These are phyloP conservation scores for Piper betle DNA, from an alignment of 164 flowering plant species.

Conservation along the genomic window DNA sequence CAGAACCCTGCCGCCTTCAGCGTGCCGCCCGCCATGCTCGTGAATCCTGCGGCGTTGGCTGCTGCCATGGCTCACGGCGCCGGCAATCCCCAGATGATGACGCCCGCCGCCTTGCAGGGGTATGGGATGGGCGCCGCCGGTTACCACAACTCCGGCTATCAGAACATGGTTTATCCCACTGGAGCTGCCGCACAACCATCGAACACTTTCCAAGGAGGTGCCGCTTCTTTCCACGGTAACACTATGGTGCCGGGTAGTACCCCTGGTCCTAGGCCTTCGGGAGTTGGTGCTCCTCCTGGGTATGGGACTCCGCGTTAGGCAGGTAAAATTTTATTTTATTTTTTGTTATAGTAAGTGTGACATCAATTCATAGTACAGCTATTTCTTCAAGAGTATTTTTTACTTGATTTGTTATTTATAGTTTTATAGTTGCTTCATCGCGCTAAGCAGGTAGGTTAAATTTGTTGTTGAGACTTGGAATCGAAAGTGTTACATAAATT, in stretches of 20 bases:
- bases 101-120: constrained; percentile 11
- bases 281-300: constrained; percentile 12
- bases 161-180: constrained; percentile 10
- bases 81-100: constrained; percentile 1
- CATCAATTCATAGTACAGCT: too few relatives aligned
- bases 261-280: constrained; percentile 10
- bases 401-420: too few relatives aligned
- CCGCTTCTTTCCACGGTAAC: constrained; percentile 8
- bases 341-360: too few relatives aligned
- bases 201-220: constrained; percentile 5
- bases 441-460: too few relatives aligned
- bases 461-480: too few relatives aligned
- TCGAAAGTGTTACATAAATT: too few relatives aligned
- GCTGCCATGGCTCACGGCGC: constrained; percentile 9
- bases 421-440: too few relatives aligned
- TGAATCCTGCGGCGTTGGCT: constrained; percentile 15
- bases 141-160: constrained; percentile 8
- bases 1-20: constrained; percentile 28
- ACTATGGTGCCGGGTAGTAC: constrained; percentile 11
- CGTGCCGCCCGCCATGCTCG: constrained; percentile 11
- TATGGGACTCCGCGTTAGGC: constrained; percentile 20
- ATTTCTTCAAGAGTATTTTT: too few relatives aligned
- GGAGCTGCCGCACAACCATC: constrained; percentile 13
- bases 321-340: too few relatives aligned
- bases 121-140: constrained; percentile 13